Evolutionary conservation across 768 basidiomycete species (phyloP), one percentile per base, ranked within the genome.

Genomic region (Boletus pseudo-olivaceus): DNA sequence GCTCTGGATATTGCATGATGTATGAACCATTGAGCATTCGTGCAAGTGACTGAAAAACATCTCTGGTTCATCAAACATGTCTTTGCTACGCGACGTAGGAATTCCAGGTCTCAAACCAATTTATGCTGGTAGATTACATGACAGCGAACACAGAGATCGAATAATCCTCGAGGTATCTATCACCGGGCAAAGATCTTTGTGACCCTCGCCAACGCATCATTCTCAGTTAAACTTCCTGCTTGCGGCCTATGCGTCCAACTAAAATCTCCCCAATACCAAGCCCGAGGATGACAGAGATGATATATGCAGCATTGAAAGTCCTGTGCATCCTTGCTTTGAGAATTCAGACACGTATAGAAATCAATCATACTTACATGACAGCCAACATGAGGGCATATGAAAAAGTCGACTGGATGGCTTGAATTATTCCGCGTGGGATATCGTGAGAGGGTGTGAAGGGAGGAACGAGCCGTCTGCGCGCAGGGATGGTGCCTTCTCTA

Each of bases 221-320:
- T 10, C 15, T 23, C 35, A 44, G 35, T 19, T 46, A 43, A 41
- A 33, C 42, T 37, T 47, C 46, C 35, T 57, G 29, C 42, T 39
- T 41, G 47, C 54, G 63, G 17, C 72, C 76, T 37, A 83, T 71
- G 53, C 87, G 75, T 9, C 87, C 87, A 61, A 90, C 88, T 32
- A 85, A 51, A 17, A 83, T 68, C 72, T 95, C 93, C 11, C 92
- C 93, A 17, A 88, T 67, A 9, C 83, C 87, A 30, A 87, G 71
- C 1, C 92, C 92, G 2, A 82, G 51, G 14, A 93, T 66, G 56
- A 93, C 81, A 11, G 85, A 77, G 33, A 94, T 80, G 52, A 94
- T 77, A 64, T 82, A 95, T 27, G 82, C 85, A 5, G 79, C 85
- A 60, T 93, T 84, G 72, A 88, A 94, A 7, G 88, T 88, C 93